phyloP scores from a whole-genome alignment of 148 eudicot genomes.

The Vaccinium macrocarpon region DNA sequence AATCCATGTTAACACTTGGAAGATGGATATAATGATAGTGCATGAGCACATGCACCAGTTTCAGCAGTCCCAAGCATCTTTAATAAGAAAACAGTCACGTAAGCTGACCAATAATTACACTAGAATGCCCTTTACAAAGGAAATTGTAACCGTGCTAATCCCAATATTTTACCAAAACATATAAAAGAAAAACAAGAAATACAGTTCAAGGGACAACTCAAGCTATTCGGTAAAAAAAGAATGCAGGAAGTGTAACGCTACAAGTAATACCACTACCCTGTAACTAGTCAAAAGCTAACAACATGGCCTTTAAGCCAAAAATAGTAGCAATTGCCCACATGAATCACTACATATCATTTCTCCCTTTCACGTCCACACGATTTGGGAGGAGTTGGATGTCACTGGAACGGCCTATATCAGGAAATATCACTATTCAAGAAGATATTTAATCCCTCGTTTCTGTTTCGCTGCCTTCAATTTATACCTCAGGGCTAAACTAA shows the following conservation, averaged over 20 bases:
- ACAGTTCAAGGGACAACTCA: background rate
- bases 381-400: background rate
- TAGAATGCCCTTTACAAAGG: background rate
- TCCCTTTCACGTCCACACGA: background rate
- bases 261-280: background rate
- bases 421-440: background rate
- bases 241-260: background rate
- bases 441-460: background rate
- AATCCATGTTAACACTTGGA: constrained; percentile 3
- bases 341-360: background rate
- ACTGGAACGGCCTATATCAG: background rate
- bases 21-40: background rate
- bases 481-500: background rate
- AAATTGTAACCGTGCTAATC: background rate
- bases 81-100: background rate
- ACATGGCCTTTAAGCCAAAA: background rate
- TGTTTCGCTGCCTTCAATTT: background rate
- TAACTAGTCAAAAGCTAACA: background rate
- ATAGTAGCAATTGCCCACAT: background rate
- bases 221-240: constrained; percentile 1
- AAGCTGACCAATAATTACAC: background rate
- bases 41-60: background rate
- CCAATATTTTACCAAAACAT: background rate
- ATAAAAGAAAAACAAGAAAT: background rate
- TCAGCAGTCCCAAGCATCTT: background rate